Base-by-base conservation (phyloP, 495 filamentous ascomycete genomes). In the Penicillium crystallinum region DNA sequence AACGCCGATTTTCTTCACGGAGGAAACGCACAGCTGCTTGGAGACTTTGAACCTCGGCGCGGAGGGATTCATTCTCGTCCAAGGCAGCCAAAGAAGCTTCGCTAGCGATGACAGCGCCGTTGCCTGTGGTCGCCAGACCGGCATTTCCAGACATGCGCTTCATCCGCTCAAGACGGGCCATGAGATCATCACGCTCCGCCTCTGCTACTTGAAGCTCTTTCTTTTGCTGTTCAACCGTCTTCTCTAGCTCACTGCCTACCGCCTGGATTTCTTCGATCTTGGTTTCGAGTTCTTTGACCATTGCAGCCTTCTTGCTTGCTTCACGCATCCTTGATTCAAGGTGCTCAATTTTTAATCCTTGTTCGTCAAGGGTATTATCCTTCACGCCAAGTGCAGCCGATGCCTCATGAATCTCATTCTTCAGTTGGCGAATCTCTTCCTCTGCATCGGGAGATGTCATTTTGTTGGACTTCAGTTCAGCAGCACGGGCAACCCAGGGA, bases 361-460 rank as follows among this genome's bases (percentile, higher is more conserved):
- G 91, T 35, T 87, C 82, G 78, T 96, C 91, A 38, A 97, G 85
- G 5, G 89, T 88, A 68, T 97, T 93, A 61, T 96, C 92, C 67
- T 95, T 95, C 53, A 96, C 87, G 3, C 82, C 80, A 9, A 90
- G 58, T 82, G 83, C 58, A 75, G 80, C 62, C 10, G 73, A 68
- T 18, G 74, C 65, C 58, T 84, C 61, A 82, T 87, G 82, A 63
- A 74, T 84, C 49, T 92, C 86, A 37, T 90, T 87, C 59, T 84
- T 87, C 30, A 95, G 71, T 15, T 82, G 81, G 10, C 80, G 81
- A 37, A 91, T 79, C 59, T 91, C 85, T 53, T 89, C 82, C 58
- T 96, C 90, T 7, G 85, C 84, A 55, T 95, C 89, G 8, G 87
- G 74, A 2, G 87, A 83, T n/a, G 86, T 78, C 2, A 79, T 82